phyloP scores from a whole-genome alignment of 345 rosid species.

The Abelmoschus esculentus region DNA sequence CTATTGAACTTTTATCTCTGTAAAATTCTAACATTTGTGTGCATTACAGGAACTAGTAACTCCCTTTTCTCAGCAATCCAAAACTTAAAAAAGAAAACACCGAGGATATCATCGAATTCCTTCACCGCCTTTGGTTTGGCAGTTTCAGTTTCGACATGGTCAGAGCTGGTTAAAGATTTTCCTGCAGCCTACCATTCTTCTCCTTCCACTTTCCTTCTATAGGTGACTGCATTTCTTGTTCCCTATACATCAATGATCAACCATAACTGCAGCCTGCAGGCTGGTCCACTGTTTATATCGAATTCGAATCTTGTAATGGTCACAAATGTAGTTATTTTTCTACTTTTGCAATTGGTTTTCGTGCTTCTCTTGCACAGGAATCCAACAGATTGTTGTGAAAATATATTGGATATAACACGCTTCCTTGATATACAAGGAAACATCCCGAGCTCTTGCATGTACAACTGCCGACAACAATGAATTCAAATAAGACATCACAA shows the following conservation, averaged over 20 bases:
- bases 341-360: not conserved
- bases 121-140: constrained; percentile 11
- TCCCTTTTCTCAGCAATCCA: constrained; percentile 43
- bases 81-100: constrained; percentile 19
- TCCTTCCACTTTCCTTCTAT: constrained; percentile 7
- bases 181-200: constrained; percentile 4
- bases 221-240: constrained; percentile 4
- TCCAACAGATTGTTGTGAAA: not conserved
- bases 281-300: constrained; percentile 7
- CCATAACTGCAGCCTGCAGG: constrained; percentile 6
- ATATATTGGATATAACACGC: not conserved
- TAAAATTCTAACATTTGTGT: not conserved
- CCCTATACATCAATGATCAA: not conserved
- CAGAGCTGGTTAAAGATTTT: constrained; percentile 12
- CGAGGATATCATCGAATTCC: constrained; percentile 7
- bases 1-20: not conserved
- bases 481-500: too few species aligned
- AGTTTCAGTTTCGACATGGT: constrained; percentile 7
- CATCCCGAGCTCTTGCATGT: too few species aligned
- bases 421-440: not conserved
- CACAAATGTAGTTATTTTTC: constrained; percentile 11
- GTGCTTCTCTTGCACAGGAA: not conserved
- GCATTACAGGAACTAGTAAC: constrained; percentile 55
- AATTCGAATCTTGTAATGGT: constrained; percentile 9
- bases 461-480: too few species aligned